phyloP scores from a whole-genome alignment of 768 basidiomycete genomes.

The Serendipita sp. region DNA sequence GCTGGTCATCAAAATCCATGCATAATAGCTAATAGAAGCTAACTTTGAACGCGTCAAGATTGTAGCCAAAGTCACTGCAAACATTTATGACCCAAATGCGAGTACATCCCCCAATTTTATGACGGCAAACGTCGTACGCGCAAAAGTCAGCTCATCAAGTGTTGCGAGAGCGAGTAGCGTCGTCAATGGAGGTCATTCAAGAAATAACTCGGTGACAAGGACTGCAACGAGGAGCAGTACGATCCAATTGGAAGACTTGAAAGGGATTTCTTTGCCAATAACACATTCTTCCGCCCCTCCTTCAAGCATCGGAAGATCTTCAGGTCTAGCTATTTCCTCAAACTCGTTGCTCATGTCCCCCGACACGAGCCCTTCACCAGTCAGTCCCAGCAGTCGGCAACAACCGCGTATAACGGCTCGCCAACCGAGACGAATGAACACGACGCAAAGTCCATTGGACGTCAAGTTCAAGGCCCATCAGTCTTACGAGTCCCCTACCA shows the following conservation, averaged over 20 bases:
- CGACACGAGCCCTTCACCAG: not conserved
- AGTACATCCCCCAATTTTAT: not conserved
- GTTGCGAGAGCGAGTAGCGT: not conserved
- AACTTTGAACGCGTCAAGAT: conserved; percentile 1
- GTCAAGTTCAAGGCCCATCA: conserved; percentile 1
- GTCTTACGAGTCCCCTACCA: not conserved
- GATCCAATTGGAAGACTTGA: not conserved
- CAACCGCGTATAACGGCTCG: not conserved
- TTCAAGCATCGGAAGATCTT: not conserved
- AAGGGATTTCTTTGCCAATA: not conserved
- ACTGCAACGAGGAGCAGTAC: not conserved
- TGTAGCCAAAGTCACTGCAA: conserved; percentile 4
- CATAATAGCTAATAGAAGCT: not conserved
- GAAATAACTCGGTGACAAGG: not conserved
- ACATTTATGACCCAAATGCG: not conserved
- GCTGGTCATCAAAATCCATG: not conserved
- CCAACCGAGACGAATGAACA: not conserved
- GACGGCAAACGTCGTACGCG: not conserved
- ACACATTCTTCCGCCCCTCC: not conserved
- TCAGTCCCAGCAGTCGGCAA: not conserved
- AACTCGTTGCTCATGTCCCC: conserved; percentile 1
- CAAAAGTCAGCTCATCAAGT: conserved; percentile 1
- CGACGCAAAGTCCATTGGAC: not conserved
- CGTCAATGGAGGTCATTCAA: conserved; percentile 5
- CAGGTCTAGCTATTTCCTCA: not conserved